Percentiles rank a stretch among this genome's conserved stretches.
Evolutionary conservation across 495 filamentous ascomycete genomes (phyloP).

Genomic region (Aspergillus diversus): DNA sequence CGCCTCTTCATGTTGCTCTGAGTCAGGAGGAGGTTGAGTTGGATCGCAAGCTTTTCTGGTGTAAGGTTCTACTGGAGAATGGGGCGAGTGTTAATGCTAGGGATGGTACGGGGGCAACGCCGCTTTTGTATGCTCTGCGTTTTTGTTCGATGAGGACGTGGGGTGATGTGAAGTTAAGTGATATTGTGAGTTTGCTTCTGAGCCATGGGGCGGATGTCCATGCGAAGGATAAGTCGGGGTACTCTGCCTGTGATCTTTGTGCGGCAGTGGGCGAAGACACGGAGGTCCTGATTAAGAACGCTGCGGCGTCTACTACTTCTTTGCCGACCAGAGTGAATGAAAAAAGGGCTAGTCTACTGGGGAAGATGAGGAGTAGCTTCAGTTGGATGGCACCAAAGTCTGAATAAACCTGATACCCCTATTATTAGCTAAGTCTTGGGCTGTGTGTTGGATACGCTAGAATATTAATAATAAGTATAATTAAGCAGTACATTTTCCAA

Average conservation of each 20-base stretch:
- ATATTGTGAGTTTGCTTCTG: background rate
- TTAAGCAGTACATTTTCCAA: too few relatives aligned
- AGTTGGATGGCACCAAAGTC: too few relatives aligned
- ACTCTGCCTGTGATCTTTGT: background rate
- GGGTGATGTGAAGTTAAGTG: background rate
- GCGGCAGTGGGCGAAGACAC: background rate
- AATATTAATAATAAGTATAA: too few relatives aligned
- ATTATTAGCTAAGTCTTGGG: too few relatives aligned
- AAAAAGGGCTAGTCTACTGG: too few relatives aligned
- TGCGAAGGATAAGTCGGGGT: background rate
- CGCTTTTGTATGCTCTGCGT: background rate
- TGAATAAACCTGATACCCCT: too few relatives aligned
- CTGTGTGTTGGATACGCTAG: too few relatives aligned
- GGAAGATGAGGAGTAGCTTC: too few relatives aligned
- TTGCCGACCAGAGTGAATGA: too few relatives aligned
- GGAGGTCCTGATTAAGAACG: background rate
- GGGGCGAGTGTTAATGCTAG: background rate
- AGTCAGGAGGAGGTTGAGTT: background rate
- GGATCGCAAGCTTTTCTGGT: background rate
- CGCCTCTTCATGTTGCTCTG: background rate
- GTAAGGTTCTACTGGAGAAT: background rate
- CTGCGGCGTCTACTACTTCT: background rate
- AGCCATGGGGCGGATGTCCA: constrained; percentile 1
- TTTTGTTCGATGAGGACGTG: background rate
- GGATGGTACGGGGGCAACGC: background rate